Evolutionary conservation across 345 rosid species (phyloP), one percentile per base, ranked within the genome.

Genomic region (Pugionium cornutum): DNA sequence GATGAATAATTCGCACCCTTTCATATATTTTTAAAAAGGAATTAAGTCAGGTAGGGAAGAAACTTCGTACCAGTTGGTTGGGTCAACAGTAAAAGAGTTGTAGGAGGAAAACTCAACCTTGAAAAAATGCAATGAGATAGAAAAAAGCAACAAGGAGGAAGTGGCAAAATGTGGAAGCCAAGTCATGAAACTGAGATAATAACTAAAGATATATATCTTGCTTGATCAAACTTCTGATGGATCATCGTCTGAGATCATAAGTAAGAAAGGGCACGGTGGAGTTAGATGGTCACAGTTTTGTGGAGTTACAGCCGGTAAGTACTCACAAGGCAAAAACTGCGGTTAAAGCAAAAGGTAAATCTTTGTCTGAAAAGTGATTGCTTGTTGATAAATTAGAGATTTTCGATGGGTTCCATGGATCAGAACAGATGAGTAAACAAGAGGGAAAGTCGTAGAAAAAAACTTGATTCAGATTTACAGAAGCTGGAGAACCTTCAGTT

Each of bases 191-290:
- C 48, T 34, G 94, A 80, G 72, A 77, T 85, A 60, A 72, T 83
- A 82, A 83, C 89, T 8, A 94, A 94, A 80, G 97, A 94, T 71
- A 89, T 94, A 94, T 71, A 89, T 94, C 52, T 77, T 94, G 70
- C 97, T 94, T 31, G 99, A 94, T 76, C 95, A 87, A 79, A 69
- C 78, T 33, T 95, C 95, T 1, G 99, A 89, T 70, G 80, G 85
- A 67, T 90, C 96, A 9, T 83, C 96, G 1, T 77, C 86, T 44
- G 89, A 91, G 63, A 72, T 72, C 28, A 58, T 68, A 46, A 84
- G 86, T 62, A 81, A 86, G 84, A 80, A 84, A 79, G 89, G 73
- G 0, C 62, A 64, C 77, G 41, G 26, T 46, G 26, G 90, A 78
- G 64, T 62, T 72, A n/a, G 85, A 82, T 64, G 79, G 69, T 57